Base-by-base conservation (phyloP, 129 eudicot species). In the Chrysanthemum makinoi region DNA sequence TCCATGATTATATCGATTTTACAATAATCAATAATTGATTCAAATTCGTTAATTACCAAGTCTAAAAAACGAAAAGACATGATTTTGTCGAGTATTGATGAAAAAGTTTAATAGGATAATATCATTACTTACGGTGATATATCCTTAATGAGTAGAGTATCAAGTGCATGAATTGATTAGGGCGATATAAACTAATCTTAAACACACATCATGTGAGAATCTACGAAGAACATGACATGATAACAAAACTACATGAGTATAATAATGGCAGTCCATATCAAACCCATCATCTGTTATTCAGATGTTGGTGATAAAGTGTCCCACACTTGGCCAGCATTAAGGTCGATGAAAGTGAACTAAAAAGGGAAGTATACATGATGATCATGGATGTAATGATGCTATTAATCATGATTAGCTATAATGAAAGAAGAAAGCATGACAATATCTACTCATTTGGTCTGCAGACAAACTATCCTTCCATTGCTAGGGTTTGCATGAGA, bases 341-440 rank as follows among this genome's bases (percentile, higher is more conserved):
- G 72, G 81, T 70, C 65, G 52, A 72, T 54, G 72, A 70, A 70
- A 70, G 77, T 64, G 58, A 54, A 63, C 57, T 52, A 70, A 62
- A 77, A 30, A 65, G 24, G 51, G 24, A 69, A 69, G 70, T 70
- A 77, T 77, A 76, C 66, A 77, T 77, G 77, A 70, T 51, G 65
- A 62, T 77, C 66, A 70, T 71, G 80, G 75, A 20, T 68, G 76
- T 64, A 70, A 64, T 77, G 53, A 77, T 77, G 72, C 44, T 62
- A 43, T 20, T 71, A 77, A 77, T 77, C 72, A 77, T 77, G 67
- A 77, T 77, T 77, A 70, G 66, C 64, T 48, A 64, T 77, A 55
- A 71, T 78, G 72, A 71, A 78, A 71, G 82, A 78, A 78, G 77
- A 78, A 78, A 78, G 82, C 82, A 78, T 78, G 82, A 54, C 61